Evolutionary conservation across 139 green algal genomes (phyloP), one percentile per base, ranked within the genome.

Genomic region (Yamagishiella unicocca): DNA sequence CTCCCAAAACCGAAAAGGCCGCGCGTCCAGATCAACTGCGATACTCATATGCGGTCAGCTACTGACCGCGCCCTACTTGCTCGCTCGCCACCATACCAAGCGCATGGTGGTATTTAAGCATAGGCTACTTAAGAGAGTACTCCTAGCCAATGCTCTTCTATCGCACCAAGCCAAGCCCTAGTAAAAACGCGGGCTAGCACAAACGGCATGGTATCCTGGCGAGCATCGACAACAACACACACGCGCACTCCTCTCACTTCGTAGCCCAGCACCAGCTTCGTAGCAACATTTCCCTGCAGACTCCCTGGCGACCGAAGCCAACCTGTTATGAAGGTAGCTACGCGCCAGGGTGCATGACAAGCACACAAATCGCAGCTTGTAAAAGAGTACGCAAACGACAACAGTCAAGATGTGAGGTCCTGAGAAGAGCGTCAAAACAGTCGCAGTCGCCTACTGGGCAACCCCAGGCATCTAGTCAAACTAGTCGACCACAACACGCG

Each of bases 341-440:
- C 58, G 24, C 40, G 27, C 29, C 40, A 35, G 37, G 42, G 42
- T 22, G 29, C 33, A 79, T 58, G 71, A 79, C 31, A 38, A 80
- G 43, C 72, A 64, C 72, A 80, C 72, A 42, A 80, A 80, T 80
- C 72, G 72, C 72, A 80, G 42, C 72, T 62, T 78, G 38, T 27
- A 50, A 75, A 78, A 29, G 42, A 58, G 72, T 62, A 29, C 29
- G 40, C 29, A 80, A 80, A 80, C 42, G 43, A 80, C 27, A 80
- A 80, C 72, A 62, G 72, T 80, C 72, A 80, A 40, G 14, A 78
- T 12, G 40, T 78, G 22, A 35, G 21, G 70, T 55, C 42, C 38
- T 54, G 40, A 78, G 27, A 54, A 75, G n/a, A 75, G n/a, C 70
- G 70, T 55, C 70, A 78, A 55, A 50, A 19, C 71, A 79, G 71